Evolutionary conservation across 495 filamentous ascomycete genomes (phyloP).

Genomic region (Neurospora pannonica): DNA sequence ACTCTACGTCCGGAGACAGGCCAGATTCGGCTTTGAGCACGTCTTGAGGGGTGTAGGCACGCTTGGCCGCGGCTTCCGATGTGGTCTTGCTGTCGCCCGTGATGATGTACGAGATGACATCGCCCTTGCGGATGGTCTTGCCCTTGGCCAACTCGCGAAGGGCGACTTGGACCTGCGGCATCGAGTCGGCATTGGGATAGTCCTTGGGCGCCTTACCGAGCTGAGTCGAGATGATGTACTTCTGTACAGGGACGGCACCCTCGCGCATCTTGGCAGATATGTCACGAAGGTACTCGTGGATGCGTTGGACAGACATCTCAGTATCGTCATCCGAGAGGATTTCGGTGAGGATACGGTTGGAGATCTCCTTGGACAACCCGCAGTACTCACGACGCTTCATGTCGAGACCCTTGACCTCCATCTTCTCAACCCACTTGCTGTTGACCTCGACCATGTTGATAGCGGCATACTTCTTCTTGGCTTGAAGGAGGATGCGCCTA

Average conservation of each 20-base stretch:
- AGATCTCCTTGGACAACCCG: constrained; percentile 85
- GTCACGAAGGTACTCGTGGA: constrained; percentile 85
- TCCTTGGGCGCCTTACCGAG: constrained; percentile 88
- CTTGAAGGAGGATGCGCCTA: constrained; percentile 82
- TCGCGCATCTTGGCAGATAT: constrained; percentile 69
- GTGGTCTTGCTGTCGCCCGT: constrained; percentile 65
- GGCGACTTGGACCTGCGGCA: constrained; percentile 97
- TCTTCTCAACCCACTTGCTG: constrained; percentile 84
- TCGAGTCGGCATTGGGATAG: constrained; percentile 83
- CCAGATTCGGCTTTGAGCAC: constrained; percentile 65
- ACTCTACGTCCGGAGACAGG: constrained; percentile 81
- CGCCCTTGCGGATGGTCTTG: constrained; percentile 78
- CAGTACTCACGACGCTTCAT: constrained; percentile 98
- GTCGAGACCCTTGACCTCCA: constrained; percentile 96
- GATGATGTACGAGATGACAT: constrained; percentile 93
- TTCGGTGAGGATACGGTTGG: constrained; percentile 72
- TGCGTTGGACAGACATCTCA: constrained; percentile 76
- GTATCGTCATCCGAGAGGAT: constrained; percentile 89
- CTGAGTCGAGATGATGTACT: constrained; percentile 75
- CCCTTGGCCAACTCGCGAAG: constrained; percentile 79
- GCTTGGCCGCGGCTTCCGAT: constrained; percentile 70
- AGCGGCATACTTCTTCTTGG: constrained; percentile 99
- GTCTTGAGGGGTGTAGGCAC: constrained; percentile 79
- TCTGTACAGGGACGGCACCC: background rate
- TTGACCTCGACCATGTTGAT: constrained; percentile 85